Percentiles rank a stretch among this genome's conserved stretches.
phyloP scores from a whole-genome alignment of 768 basidiomycete genomes.

The Suillus paluster region DNA sequence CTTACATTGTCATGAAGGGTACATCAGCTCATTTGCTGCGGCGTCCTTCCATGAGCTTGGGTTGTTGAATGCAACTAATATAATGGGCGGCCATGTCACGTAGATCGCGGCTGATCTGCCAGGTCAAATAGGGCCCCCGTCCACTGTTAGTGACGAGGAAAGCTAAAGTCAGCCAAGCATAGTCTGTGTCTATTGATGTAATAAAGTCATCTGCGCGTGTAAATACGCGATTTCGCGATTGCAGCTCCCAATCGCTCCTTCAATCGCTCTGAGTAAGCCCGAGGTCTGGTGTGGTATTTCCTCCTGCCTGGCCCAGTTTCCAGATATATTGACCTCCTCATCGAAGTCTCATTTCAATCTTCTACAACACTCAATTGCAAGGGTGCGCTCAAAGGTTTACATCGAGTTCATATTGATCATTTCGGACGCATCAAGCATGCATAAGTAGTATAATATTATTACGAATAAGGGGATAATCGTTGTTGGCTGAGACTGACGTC shows the following conservation, averaged over 20 bases:
- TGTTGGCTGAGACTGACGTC: background rate
- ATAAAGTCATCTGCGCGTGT: too few relatives aligned
- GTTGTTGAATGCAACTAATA: slow-evolving; percentile 74
- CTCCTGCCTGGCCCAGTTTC: too few relatives aligned
- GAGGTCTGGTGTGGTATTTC: too few relatives aligned
- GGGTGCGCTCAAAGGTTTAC: too few relatives aligned
- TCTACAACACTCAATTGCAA: too few relatives aligned
- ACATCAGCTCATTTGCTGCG: slow-evolving; percentile 75
- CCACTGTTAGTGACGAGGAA: slow-evolving; percentile 31
- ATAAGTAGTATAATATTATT: background rate
- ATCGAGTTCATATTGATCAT: too few relatives aligned
- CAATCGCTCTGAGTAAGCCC: too few relatives aligned
- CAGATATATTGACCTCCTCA: too few relatives aligned
- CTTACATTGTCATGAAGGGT: slow-evolving; percentile 76
- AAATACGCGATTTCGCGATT: too few relatives aligned
- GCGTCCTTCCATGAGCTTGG: slow-evolving; percentile 71
- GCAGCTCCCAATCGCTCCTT: too few relatives aligned
- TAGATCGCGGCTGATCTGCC: slow-evolving; percentile 75
- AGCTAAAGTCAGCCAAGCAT: slow-evolving; percentile 35
- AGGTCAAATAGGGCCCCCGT: slow-evolving; percentile 43
- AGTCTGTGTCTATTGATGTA: slow-evolving; percentile 24
- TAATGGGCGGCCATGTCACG: slow-evolving; percentile 73
- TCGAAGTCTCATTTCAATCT: too few relatives aligned
- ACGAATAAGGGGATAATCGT: background rate
- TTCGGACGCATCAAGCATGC: background rate